Base-by-base conservation (phyloP, 768 basidiomycete species). In the Leccinum subtestaceum region DNA sequence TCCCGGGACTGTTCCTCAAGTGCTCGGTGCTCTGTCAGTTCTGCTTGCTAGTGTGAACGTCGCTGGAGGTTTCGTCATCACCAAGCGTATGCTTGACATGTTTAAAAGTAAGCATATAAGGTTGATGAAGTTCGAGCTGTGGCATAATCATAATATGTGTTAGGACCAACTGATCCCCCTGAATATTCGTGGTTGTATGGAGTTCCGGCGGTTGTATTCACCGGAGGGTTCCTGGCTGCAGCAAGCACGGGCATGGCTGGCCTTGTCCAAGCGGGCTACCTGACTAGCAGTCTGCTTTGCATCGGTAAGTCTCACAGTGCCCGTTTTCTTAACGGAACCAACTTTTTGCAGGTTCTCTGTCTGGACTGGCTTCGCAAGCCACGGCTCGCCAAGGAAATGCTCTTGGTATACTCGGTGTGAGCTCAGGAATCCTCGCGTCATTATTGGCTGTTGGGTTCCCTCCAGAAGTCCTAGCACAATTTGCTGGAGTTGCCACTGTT, bases 31-130 rank as follows among this genome's bases (percentile, higher is more conserved):
- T 3, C 59, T 87, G 13, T 90, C 92, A 13, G 93, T 95, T n/a
- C 81, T 95, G 53, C 76, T 95, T 32, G 93, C 93, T 23, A 90
- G 89, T 59, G 83, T 95, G 60, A 95, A 95, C 67, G 91, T 95
- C 55, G 84, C 89, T 36, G 93, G 93, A 53, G 93, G 93, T 47
- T 94, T 93, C 66, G 86, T 92, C 40, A 88, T 94, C 65, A 93
- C 91, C 23, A 93, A 93, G 72, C 86, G 92, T 46, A 95, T 95
- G 93, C 77, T 95, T 60, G 91, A 94, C 67, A 92, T 95, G 88
- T 95, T 95, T 74, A 91, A 89, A 75, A 86, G 93, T 89, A 71
- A 61, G 80, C 61, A 9, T 12, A 46, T 54, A 17, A 19, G 3
- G 19, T 32, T 11, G 29, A 31, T 31, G 12, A 34, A 34, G 19